Percentiles rank a stretch among this genome's conserved stretches.
Evolutionary conservation across 73 alveolate genomes (phyloP).

Genomic region (Tetrahymena elliotti): DNA sequence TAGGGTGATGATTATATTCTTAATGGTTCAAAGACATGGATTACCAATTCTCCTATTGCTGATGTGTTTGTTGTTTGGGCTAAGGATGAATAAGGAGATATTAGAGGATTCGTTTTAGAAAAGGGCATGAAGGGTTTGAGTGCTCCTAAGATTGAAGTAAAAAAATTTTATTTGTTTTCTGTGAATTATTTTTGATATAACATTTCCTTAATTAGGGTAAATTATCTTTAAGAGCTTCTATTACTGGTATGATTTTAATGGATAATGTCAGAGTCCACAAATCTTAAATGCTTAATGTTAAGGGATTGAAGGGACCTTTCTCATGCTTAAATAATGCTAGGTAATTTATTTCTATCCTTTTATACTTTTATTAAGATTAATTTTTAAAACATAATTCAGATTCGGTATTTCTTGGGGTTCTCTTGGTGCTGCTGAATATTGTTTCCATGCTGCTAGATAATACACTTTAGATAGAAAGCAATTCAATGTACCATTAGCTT

Average conservation of each 20-base stretch:
- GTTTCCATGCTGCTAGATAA: constrained; percentile 65
- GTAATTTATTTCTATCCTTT: background rate
- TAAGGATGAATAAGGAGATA: constrained; percentile 59
- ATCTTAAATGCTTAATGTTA: constrained; percentile 55
- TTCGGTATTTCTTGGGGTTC: constrained; percentile 95
- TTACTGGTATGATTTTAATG: constrained; percentile 88
- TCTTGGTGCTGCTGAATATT: constrained; percentile 90
- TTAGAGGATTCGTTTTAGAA: constrained; percentile 79
- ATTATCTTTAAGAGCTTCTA: constrained; percentile 80
- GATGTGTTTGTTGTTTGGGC: constrained; percentile 90
- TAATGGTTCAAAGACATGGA: constrained; percentile 91
- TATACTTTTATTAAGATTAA: background rate
- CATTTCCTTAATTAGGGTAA: constrained; percentile 52
- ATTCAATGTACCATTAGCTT: constrained; percentile 72
- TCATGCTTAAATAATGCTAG: constrained; percentile 86
- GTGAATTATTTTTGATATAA: background rate
- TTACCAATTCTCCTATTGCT: constrained; percentile 90
- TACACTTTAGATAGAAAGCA: constrained; percentile 71
- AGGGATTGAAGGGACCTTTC: constrained; percentile 90
- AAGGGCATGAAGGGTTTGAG: constrained; percentile 80
- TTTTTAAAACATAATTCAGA: background rate
- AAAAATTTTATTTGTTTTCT: background rate
- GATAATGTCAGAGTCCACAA: constrained; percentile 89
- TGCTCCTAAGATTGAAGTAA: constrained; percentile 76
- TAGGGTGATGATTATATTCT: constrained; percentile 73